Conservation (phyloP, 345 rosid species). For the Lagerstroemia speciosa region DNA sequence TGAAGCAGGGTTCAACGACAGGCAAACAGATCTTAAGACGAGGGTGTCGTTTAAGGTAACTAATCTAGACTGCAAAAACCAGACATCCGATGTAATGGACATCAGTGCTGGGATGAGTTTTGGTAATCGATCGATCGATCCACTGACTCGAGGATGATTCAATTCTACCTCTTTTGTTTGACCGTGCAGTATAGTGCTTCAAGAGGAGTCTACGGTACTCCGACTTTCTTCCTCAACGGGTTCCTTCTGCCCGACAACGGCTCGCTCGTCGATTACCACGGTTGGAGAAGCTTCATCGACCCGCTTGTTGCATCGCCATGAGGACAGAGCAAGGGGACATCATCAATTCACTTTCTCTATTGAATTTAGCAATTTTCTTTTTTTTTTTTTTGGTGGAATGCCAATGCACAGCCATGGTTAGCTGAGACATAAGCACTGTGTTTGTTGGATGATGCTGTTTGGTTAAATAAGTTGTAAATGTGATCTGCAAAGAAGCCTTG, state of each 20-base stretch:
- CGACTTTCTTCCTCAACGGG: conserved; percentile 64
- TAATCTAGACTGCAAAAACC: not conserved
- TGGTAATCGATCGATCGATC: not conserved
- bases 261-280: conserved; percentile 32
- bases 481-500: not conserved
- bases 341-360: not conserved
- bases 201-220: conserved; percentile 67
- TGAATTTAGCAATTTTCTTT: not conserved
- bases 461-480: not conserved
- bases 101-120: not conserved
- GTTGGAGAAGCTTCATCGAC: conserved; percentile 62
- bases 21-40: conserved; percentile 52
- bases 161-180: not conserved
- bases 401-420: no score
- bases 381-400: not conserved
- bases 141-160: not conserved
- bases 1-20: conserved; percentile 46
- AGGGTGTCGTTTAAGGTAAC: conserved; percentile 77
- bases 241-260: conserved; percentile 51
- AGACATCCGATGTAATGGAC: not conserved
- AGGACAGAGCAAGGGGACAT: not conserved
- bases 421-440: not conserved
- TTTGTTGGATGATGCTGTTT: not conserved
- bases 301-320: conserved; percentile 33
- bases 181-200: conserved; percentile 73